Evolutionary conservation across 2,329 filamentous ascomycete genomes (phyloP).

Genomic region (Alternaria atra): DNA sequence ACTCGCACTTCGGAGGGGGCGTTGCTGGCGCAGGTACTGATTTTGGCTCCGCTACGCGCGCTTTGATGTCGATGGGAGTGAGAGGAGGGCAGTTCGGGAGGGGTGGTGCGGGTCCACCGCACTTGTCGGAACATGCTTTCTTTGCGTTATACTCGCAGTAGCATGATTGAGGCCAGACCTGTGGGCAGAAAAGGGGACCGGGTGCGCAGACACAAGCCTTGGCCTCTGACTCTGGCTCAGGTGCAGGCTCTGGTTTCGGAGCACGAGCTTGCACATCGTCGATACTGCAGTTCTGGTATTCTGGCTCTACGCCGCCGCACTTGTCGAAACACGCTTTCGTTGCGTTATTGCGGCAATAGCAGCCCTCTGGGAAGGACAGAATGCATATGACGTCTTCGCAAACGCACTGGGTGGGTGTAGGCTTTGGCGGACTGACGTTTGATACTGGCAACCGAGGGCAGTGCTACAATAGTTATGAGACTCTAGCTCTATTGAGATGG

Average conservation of each 20-base stretch:
- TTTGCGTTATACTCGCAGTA: conserved; percentile 37
- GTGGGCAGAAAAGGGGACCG: conserved; percentile 21
- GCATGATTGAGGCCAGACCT: conserved; percentile 40
- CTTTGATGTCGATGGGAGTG: background rate
- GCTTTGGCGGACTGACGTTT: background rate
- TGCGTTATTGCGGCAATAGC: conserved; percentile 37
- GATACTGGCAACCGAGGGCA: background rate
- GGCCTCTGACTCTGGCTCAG: background rate
- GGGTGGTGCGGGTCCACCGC: conserved; percentile 23
- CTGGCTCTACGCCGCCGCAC: conserved; percentile 28
- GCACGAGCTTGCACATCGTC: background rate
- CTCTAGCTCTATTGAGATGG: no score
- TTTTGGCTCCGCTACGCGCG: background rate
- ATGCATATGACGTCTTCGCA: conserved; percentile 27
- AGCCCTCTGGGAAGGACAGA: conserved; percentile 37
- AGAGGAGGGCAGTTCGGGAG: conserved; percentile 13
- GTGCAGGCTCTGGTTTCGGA: background rate
- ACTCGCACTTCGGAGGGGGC: conserved; percentile 26
- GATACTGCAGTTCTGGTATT: background rate
- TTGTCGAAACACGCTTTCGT: conserved; percentile 34
- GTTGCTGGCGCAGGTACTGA: background rate
- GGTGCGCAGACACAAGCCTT: conserved; percentile 31
- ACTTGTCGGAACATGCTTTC: conserved; percentile 32
- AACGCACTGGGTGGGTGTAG: background rate
- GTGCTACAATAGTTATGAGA: background rate